A percentile compares a stretch with the other conserved stretches of the same genome.
These are phyloP conservation scores for Andrographis paniculata DNA, from an alignment of 305 asterid genomes.

Conservation along the genomic window DNA sequence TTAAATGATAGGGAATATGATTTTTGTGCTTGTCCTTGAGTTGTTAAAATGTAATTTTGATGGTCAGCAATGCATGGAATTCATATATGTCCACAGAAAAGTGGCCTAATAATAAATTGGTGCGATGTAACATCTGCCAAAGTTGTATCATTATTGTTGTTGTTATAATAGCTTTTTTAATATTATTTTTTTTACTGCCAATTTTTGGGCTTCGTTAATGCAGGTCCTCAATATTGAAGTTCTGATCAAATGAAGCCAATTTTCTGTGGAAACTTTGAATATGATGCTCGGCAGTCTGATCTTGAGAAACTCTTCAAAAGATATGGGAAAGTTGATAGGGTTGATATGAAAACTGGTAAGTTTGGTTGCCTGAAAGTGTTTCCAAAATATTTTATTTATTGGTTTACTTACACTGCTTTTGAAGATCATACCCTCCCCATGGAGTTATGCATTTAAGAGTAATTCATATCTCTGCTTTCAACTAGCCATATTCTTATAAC, in stretches of 20 bases:
- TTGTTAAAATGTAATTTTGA: too few relatives aligned
- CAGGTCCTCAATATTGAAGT: constrained; percentile 19
- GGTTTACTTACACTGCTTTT: not conserved
- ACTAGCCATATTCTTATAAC: too few relatives aligned
- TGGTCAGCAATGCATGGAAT: too few relatives aligned
- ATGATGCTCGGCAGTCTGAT: constrained; percentile 72
- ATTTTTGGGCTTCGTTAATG: constrained; percentile 9
- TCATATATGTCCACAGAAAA: too few relatives aligned
- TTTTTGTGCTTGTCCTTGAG: too few relatives aligned
- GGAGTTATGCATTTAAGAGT: not conserved
- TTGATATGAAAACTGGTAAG: constrained; percentile 85
- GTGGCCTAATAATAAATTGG: too few relatives aligned
- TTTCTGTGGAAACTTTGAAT: constrained; percentile 74
- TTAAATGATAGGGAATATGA: too few relatives aligned
- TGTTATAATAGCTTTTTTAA: too few relatives aligned
- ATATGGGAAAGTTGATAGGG: constrained; percentile 73
- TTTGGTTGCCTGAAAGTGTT: constrained; percentile 6
- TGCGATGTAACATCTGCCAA: too few relatives aligned
- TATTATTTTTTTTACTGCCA: too few relatives aligned
- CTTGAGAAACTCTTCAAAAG: constrained; percentile 66
- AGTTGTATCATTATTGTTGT: too few relatives aligned
- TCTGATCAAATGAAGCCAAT: constrained; percentile 52
- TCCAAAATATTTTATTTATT: not conserved
- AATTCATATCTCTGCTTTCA: too few relatives aligned
- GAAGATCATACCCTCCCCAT: not conserved